phyloP scores from a whole-genome alignment of 2,329 filamentous ascomycete species.

The Ophiostoma pallidulum region DNA sequence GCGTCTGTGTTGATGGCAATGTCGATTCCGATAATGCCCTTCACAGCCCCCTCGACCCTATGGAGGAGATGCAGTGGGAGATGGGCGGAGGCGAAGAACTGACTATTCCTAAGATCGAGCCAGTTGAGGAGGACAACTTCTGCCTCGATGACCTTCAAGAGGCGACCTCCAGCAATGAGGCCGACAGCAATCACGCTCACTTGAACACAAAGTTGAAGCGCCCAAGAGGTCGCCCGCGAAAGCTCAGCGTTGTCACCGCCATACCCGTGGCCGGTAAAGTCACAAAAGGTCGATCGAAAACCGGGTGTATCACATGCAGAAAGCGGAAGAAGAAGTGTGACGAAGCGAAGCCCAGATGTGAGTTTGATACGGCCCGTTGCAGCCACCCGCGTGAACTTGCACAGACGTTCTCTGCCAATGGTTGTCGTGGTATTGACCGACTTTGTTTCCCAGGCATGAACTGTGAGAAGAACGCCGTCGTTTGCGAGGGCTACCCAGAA shows the following conservation, averaged over 20 bases:
- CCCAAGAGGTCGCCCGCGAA: slow-evolving; percentile 71
- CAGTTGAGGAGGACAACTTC: slow-evolving; percentile 44
- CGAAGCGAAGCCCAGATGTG: slow-evolving; percentile 58
- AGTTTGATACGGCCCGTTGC: too few relatives aligned
- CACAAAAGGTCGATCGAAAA: slow-evolving; percentile 66
- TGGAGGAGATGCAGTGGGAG: slow-evolving; percentile 38
- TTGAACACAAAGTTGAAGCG: slow-evolving; percentile 43
- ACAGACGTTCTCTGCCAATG: too few relatives aligned
- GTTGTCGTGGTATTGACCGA: neutral
- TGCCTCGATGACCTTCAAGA: slow-evolving; percentile 43
- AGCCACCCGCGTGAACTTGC: too few relatives aligned
- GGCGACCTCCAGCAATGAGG: slow-evolving; percentile 27
- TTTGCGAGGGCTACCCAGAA: slow-evolving; percentile 83
- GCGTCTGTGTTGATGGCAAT: slow-evolving; percentile 29
- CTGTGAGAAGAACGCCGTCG: slow-evolving; percentile 86
- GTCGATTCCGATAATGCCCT: slow-evolving; percentile 10
- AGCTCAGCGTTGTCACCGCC: slow-evolving; percentile 59
- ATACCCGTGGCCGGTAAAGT: slow-evolving; percentile 51
- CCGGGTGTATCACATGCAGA: slow-evolving; percentile 57
- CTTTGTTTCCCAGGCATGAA: slow-evolving; percentile 57
- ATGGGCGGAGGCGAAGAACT: slow-evolving; percentile 36
- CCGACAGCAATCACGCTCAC: slow-evolving; percentile 17
- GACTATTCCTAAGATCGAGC: slow-evolving; percentile 46
- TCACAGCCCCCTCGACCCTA: slow-evolving; percentile 20
- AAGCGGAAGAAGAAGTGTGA: slow-evolving; percentile 66